phyloP scores from a whole-genome alignment of 2,329 filamentous ascomycete species.

The Pseudopyricularia javanii region DNA sequence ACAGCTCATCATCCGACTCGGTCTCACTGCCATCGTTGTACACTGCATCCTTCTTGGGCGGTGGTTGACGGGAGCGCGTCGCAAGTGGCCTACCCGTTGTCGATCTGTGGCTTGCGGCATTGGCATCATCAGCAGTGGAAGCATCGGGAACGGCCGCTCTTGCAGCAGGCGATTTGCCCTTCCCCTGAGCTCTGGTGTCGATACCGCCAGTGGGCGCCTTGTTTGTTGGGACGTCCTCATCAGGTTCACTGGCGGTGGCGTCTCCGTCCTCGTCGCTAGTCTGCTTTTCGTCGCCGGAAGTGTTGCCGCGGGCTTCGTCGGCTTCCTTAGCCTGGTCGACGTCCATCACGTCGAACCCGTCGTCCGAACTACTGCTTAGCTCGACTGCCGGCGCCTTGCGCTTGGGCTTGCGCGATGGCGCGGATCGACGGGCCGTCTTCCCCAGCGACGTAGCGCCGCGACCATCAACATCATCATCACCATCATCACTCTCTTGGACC shows the following conservation, averaged over 20 bases:
- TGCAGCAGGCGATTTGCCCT: not conserved
- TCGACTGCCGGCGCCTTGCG: conserved; percentile 31
- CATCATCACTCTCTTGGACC: not conserved
- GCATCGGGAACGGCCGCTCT: conserved; percentile 11
- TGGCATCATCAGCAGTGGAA: not conserved
- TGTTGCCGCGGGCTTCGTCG: conserved; percentile 10
- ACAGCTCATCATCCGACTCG: conserved; percentile 45
- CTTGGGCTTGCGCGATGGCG: conserved; percentile 19
- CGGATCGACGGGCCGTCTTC: not conserved
- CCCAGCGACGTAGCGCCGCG: not conserved
- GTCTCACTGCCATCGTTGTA: conserved; percentile 28
- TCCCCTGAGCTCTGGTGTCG: not conserved
- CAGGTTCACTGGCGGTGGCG: conserved; percentile 28
- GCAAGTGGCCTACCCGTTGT: conserved; percentile 3
- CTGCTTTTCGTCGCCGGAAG: conserved; percentile 20
- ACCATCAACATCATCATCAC: no score
- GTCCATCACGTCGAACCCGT: conserved; percentile 38
- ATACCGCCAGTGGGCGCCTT: not conserved
- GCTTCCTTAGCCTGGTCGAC: conserved; percentile 20
- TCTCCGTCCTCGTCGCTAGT: conserved; percentile 29
- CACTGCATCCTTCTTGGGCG: conserved; percentile 4
- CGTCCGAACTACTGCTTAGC: conserved; percentile 20
- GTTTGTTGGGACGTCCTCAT: conserved; percentile 14
- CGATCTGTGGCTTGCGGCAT: not conserved
- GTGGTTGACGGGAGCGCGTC: conserved; percentile 2